phyloP scores from a whole-genome alignment of 257 asterid species.

The Jacaranda copaia region DNA sequence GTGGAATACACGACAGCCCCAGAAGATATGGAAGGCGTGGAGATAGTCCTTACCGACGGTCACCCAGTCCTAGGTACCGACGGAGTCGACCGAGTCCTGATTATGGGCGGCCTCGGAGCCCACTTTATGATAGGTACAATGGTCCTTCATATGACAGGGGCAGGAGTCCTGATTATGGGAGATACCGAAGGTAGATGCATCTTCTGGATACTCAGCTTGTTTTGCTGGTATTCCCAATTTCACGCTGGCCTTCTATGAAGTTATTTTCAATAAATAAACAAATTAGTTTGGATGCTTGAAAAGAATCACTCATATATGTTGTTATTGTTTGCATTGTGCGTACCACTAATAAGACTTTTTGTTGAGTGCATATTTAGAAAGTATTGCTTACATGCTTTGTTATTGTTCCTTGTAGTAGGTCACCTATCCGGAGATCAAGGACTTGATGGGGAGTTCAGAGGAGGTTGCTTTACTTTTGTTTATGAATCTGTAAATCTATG shows the following conservation, averaged over 20 bases:
- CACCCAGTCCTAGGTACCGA: constrained; percentile 67
- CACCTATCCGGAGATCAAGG: constrained; percentile 62
- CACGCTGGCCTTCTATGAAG: not conserved
- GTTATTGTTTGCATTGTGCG: not conserved
- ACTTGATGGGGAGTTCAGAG: constrained; percentile 28
- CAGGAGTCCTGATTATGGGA: constrained; percentile 76
- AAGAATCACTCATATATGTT: not conserved
- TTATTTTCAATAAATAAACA: not conserved
- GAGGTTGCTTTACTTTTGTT: constrained; percentile 2
- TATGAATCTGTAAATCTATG: constrained; percentile 32
- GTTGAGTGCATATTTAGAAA: not conserved
- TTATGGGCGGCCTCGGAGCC: constrained; percentile 73
- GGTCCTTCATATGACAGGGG: constrained; percentile 65
- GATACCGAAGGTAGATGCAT: constrained; percentile 63
- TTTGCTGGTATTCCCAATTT: constrained; percentile 13
- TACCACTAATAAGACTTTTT: not conserved
- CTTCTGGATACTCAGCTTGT: not conserved
- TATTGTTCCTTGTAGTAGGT: constrained; percentile 51
- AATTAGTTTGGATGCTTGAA: not conserved
- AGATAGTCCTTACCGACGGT: constrained; percentile 67
- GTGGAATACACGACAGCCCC: constrained; percentile 62
- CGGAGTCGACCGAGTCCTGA: constrained; percentile 85
- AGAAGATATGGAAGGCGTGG: constrained; percentile 69
- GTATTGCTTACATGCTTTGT: not conserved
- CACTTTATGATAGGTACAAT: constrained; percentile 66